phyloP scores from a whole-genome alignment of 441 rosid species.

The Metrosideros polymorpha region DNA sequence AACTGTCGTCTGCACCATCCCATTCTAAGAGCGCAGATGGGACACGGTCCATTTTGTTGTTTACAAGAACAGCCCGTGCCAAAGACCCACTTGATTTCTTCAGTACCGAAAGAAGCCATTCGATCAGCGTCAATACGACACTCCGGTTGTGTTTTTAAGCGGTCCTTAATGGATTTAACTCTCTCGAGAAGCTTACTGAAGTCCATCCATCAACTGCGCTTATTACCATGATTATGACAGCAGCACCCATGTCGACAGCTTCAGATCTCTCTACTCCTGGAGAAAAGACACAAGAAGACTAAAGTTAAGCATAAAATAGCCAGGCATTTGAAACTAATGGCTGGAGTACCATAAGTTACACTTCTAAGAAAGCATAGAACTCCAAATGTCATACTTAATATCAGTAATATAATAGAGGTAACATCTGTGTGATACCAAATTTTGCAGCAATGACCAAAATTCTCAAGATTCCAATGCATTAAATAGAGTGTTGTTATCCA shows the following conservation, averaged over 20 bases:
- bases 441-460: not conserved
- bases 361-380: not conserved
- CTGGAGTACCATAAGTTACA: not conserved
- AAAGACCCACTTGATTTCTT: slow-evolving; percentile 35
- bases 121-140: too few species aligned
- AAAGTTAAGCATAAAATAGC: not conserved
- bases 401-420: not conserved
- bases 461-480: not conserved
- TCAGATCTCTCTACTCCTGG: slow-evolving; percentile 90
- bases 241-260: slow-evolving; percentile 86
- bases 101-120: slow-evolving; percentile 1
- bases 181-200: slow-evolving; percentile 44
- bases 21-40: slow-evolving; percentile 24
- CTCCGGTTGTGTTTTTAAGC: not conserved
- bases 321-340: not conserved
- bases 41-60: slow-evolving; percentile 73
- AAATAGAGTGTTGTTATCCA: not conserved
- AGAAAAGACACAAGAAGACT: not conserved
- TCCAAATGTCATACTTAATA: not conserved
- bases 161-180: slow-evolving; percentile 64
- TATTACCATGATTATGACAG: slow-evolving; percentile 71
- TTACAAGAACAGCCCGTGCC: slow-evolving; percentile 48
- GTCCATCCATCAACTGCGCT: slow-evolving; percentile 96
- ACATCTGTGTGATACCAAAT: not conserved
- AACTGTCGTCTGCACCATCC: slow-evolving; percentile 14